Base-by-base conservation (phyloP, 192 early-diverging fungal species). In the Umbelopsis sp. region DNA sequence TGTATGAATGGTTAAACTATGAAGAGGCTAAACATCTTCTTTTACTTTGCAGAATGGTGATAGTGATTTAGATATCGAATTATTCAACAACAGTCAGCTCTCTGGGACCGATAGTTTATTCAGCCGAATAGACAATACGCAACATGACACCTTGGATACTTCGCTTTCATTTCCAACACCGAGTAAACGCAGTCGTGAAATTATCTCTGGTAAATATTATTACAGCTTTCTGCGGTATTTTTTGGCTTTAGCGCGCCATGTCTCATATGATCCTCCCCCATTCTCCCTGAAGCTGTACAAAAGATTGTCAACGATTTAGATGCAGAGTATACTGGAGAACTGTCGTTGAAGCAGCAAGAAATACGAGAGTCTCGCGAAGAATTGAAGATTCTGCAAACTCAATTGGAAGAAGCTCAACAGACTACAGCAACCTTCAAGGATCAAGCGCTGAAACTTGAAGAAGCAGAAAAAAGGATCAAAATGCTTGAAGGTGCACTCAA, bases 231-330 rank as follows among this genome's bases (percentile, higher is more conserved):
- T 49, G 45, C 4, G 8, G 0, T 21, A 49, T 12, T 6, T 49
- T 12, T 2, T n/a, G n/a, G 7, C 43, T 44, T 44, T 4, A 49
- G 17, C 12, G 47, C 47, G n/a, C n/a, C 4, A 21, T n/a, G n/a
- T 17, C 47, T n/a, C 47, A 49, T 44, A 12, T 44, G 12, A 5
- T 44, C 20, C 16, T n/a, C 14, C 45, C 3, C 45, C 16, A 11
- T 10, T 54, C 26, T 70, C 0, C 10, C 4, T 53, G 44, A 68
- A 85, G 85, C 81, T 52, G 85, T 94, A 32, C 91, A 92, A 74
- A 86, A 84, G 67, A 77, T 92, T 62, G 84, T 92, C 45, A 79
- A 88, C 14, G 87, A 89, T 17, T 70, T 92, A n/a, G 92, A 94
- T 69, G 80, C 81, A 0, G 88, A 94, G 34, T 91, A 87, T 71